Percentiles rank a stretch among this genome's conserved stretches.
Conservation (phyloP, 768 basidiomycete genomes). For the Termitomyces sp. region DNA sequence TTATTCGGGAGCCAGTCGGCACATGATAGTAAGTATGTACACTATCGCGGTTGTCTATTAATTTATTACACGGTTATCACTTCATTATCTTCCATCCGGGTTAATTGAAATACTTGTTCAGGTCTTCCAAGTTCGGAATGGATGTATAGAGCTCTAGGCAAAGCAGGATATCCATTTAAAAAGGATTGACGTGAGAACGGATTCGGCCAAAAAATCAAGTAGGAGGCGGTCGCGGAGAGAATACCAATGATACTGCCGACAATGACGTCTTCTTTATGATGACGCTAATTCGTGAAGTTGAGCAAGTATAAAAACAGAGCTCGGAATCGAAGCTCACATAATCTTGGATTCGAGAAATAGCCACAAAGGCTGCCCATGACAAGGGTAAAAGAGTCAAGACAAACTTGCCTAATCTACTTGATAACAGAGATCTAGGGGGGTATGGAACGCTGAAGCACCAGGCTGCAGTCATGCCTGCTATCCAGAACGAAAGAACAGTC, state of each 20-base stretch:
- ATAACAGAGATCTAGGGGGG: constrained; percentile 27
- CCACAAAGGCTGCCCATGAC: constrained; percentile 54
- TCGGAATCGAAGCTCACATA: constrained; percentile 37
- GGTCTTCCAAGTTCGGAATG: constrained; percentile 16
- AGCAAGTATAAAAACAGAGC: neutral
- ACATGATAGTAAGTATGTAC: constrained; percentile 16
- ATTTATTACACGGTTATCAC: constrained; percentile 30
- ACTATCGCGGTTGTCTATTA: constrained; percentile 16
- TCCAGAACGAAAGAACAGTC: constrained; percentile 54
- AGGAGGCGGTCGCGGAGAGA: constrained; percentile 40
- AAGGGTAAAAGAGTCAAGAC: constrained; percentile 46
- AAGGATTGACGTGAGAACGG: constrained; percentile 44
- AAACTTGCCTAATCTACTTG: constrained; percentile 43
- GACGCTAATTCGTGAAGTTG: constrained; percentile 33
- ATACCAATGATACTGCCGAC: constrained; percentile 57
- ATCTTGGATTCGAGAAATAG: constrained; percentile 57
- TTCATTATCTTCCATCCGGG: constrained; percentile 35
- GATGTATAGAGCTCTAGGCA: constrained; percentile 39
- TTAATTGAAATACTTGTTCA: constrained; percentile 42
- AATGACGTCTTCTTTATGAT: constrained; percentile 66
- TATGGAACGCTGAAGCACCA: constrained; percentile 42
- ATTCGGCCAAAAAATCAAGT: constrained; percentile 61
- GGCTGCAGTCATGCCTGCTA: constrained; percentile 60
- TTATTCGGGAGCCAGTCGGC: constrained; percentile 41
- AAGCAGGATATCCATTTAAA: constrained; percentile 19